Percentiles rank a stretch among this genome's conserved stretches.
phyloP scores from a whole-genome alignment of 2,329 filamentous ascomycete species.

The Venturia aucupariae region DNA sequence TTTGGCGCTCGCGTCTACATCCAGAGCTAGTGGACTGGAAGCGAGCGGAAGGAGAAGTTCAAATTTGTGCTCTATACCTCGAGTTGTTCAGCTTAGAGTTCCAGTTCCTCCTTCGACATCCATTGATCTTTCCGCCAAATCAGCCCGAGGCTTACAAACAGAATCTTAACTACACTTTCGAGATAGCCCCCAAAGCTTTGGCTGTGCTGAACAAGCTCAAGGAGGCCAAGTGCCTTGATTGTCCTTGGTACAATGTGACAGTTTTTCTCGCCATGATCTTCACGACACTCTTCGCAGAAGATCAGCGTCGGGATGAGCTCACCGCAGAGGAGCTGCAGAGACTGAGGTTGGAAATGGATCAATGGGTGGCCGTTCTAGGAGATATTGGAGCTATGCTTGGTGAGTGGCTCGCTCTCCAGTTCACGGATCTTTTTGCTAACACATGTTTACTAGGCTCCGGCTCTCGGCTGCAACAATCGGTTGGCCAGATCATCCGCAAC shows the following conservation, averaged over 20 bases:
- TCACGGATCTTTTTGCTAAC: background rate
- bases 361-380: conserved; percentile 59
- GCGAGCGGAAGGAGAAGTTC: conserved; percentile 36
- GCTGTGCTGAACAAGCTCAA: conserved; percentile 50
- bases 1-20: conserved; percentile 58
- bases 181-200: conserved; percentile 50
- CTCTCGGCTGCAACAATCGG: conserved; percentile 37
- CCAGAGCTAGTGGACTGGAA: conserved; percentile 45
- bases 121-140: conserved; percentile 39
- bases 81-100: conserved; percentile 41
- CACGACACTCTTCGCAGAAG: conserved; percentile 60
- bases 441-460: conserved; percentile 33
- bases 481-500: conserved; percentile 40
- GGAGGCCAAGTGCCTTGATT: conserved; percentile 60
- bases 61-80: conserved; percentile 41
- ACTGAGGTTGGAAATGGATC: conserved; percentile 59
- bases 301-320: conserved; percentile 54
- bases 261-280: conserved; percentile 66
- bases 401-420: conserved; percentile 30
- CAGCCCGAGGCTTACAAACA: conserved; percentile 53
- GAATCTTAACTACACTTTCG: conserved; percentile 47
- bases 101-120: conserved; percentile 44
- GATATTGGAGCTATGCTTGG: conserved; percentile 59
- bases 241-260: conserved; percentile 67
- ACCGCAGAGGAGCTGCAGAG: conserved; percentile 48